Evolutionary conservation across 257 asterid species (phyloP).

Genomic region (Solanum tarijense): DNA sequence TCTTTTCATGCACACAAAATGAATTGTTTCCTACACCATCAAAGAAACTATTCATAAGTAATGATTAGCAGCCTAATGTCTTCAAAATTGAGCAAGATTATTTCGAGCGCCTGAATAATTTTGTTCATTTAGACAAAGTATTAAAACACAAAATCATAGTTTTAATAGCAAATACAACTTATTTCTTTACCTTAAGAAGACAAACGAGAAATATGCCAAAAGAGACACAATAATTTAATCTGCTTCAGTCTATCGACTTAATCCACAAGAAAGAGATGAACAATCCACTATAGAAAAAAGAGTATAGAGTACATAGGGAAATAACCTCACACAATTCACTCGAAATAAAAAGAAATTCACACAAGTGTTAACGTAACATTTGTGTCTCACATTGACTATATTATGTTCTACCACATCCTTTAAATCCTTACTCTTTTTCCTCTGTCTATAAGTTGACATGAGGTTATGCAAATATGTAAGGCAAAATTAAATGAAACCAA

Average conservation of each 20-base stretch:
- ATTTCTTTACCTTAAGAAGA: not conserved
- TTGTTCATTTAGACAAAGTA: not conserved
- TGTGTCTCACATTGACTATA: not conserved
- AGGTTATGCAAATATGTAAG: not conserved
- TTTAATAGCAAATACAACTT: not conserved
- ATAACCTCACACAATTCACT: not conserved
- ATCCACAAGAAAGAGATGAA: not conserved
- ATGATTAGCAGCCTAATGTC: not conserved
- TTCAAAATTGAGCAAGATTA: not conserved
- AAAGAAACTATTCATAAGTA: not conserved
- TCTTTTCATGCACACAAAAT: not conserved
- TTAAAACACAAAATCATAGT: not conserved
- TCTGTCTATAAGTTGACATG: not conserved
- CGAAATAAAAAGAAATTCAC: not conserved
- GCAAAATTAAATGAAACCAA: not conserved
- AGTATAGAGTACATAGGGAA: too few species aligned
- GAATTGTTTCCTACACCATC: not conserved
- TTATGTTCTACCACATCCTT: not conserved
- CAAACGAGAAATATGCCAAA: not conserved
- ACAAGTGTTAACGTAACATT: not conserved
- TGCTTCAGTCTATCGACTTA: too few species aligned
- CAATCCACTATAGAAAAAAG: not conserved
- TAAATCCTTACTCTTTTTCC: not conserved
- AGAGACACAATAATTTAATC: too few species aligned
- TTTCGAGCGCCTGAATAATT: not conserved